These are phyloP conservation scores for Neopestalotiopsis clavispora DNA, from an alignment of 2,329 filamentous ascomycete species.

Conservation along the genomic window DNA sequence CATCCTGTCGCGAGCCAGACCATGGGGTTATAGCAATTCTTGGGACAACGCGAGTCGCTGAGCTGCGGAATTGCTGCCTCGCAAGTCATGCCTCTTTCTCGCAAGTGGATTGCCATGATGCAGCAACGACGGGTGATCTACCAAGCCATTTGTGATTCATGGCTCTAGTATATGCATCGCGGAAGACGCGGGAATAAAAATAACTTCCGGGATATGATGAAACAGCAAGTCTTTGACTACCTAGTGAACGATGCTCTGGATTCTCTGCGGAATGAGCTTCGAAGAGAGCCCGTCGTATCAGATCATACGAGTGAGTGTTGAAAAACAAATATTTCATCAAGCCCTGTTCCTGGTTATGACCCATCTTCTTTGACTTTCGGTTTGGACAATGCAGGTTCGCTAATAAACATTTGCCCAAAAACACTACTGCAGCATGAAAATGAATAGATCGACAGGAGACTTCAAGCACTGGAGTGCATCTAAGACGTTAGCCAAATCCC, in stretches of 20 bases:
- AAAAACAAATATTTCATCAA: no score
- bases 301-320: neutral
- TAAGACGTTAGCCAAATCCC: neutral
- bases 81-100: neutral
- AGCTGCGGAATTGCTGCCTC: neutral
- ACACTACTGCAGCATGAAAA: neutral
- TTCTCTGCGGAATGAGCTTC: neutral
- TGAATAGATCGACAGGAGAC: neutral
- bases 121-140: neutral
- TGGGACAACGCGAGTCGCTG: neutral
- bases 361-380: neutral
- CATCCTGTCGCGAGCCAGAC: neutral
- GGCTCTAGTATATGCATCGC: neutral
- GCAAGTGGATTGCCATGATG: neutral
- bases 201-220: neutral
- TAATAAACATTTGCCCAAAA: neutral
- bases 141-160: neutral
- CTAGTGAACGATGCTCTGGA: neutral
- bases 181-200: neutral
- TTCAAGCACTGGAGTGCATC: neutral
- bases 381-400: neutral
- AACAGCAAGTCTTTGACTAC: neutral
- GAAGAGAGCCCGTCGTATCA: neutral
- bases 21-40: neutral
- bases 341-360: neutral